These are phyloP conservation scores for Neocallimastix lanati DNA, from an alignment of 192 early-diverging fungal species.

Conservation along the genomic window DNA sequence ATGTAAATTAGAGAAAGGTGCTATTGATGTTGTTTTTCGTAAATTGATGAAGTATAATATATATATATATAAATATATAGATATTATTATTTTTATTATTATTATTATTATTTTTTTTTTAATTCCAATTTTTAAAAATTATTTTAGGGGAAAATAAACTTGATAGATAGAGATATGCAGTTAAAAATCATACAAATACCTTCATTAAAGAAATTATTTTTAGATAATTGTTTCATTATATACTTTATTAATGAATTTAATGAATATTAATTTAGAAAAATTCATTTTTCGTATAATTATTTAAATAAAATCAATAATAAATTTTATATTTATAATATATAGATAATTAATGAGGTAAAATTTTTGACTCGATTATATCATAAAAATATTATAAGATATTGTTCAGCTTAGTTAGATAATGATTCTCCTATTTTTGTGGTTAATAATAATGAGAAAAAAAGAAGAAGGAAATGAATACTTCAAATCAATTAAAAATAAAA, in stretches of 20 bases:
- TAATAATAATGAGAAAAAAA: slow-evolving; percentile 12
- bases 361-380: slow-evolving; percentile 68
- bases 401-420: slow-evolving; percentile 72
- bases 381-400: slow-evolving; percentile 83
- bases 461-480: not conserved
- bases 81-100: too few species aligned
- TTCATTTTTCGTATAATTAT: too few species aligned
- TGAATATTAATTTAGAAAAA: too few species aligned
- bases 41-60: not conserved
- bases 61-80: too few species aligned
- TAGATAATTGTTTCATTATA: too few species aligned
- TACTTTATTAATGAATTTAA: too few species aligned
- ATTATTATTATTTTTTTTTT: too few species aligned
- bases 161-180: not conserved
- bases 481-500: not conserved
- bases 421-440: slow-evolving; percentile 5
- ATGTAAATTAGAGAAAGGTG: not conserved
- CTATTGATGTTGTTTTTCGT: not conserved
- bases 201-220: not conserved
- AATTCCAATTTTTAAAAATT: too few species aligned
- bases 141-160: not conserved
- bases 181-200: not conserved
- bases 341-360: slow-evolving; percentile 83
- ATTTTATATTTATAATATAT: too few species aligned
- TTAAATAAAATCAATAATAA: too few species aligned